Base-by-base conservation (phyloP, 2,329 filamentous ascomycete genomes). In the Sarocladium kiliense region DNA sequence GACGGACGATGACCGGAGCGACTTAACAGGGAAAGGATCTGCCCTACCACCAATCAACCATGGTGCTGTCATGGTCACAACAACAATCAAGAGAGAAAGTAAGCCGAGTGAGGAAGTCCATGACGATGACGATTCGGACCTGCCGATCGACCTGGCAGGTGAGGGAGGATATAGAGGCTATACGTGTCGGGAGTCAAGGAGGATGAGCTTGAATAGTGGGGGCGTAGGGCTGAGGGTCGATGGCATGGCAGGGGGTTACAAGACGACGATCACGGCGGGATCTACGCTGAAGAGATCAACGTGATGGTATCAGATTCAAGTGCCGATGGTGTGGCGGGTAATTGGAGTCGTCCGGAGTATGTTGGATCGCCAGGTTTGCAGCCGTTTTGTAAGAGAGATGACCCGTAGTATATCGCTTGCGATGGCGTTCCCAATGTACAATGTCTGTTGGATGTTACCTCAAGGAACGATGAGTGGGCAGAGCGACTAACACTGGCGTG, bases 51-150 rank as follows among this genome's bases (percentile, higher is more conserved):
- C 21, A 9, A 18, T 51, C 27, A 36, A 36, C 30, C 47, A 26
- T 23, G 54, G 44, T 9, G 26, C 44, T 30, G 71, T 73, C 18
- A 54, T 71, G 32, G 65, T 71, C 19, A 72, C 70, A n/a, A 73
- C 69, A 5, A 71, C 70, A 5, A 72, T 72, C 55, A 61, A 66
- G 57, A 62, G 67, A 26, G 68, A 72, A 53, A 68, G 63, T 56
- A 63, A 63, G n/a, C 64, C 65, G 1, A 62, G 57, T 23, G 59
- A 58, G 19, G 55, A 50, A 26, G 14, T 36, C 19, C 47, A 36
- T 12, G 59, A 63, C n/a, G 56, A 61, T n/a, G 59, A 51, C 6
- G n/a, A 51, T 12, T 7, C 11, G 16, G 30, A 36, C 26, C 10
- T 2, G 26, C 47, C 47, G n/a, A 16, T 51, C n/a, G 26, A 51